Evolutionary conservation across 495 filamentous ascomycete species (phyloP), one percentile per base, ranked within the genome.

Genomic region (Amphirosellinia nigrospora): DNA sequence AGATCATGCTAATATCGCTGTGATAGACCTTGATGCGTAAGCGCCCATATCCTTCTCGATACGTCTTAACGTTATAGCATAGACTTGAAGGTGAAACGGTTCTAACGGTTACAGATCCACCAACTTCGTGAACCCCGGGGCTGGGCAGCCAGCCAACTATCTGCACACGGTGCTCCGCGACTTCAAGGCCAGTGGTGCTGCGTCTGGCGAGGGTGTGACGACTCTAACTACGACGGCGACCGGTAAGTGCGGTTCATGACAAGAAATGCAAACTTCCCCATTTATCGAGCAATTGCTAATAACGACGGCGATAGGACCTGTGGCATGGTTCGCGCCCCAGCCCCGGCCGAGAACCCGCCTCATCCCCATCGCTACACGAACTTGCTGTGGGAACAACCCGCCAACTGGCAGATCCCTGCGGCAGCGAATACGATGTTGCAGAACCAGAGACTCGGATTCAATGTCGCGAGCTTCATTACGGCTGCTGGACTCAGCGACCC

Each of bases 351-450:
- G 74, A 79, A 72, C 0, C 83, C 83, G 13, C 75, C 78, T 11
- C 79, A 83, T 65, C 78, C 83, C 9, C 83, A 85, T 71, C 79
- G 80, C 43, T 85, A 85, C 76, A 78, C 83, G 15, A 78, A 81
- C 62, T 70, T 85, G 45, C 66, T 85, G 10, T 83, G 78, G 74
- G 79, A 76, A 45, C 78, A 82, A 72, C 80, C 82, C 0, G 75
- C 66, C 28, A 77, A 78, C 68, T 84, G 79, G 71, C 75, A 75
- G 45, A 76, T 82, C 26, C 81, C 81, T 11, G 68, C 69, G 5
- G 53, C 70, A 15, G 76, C 73, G 2, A 77, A 77, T 38, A 64
- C 75, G 41, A 81, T 81, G 62, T 60, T 78, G 9, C 77, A 73
- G 34, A 69, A 61, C 38, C 77, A 80, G 71, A 79, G 81, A 53